Conservation (phyloP, 139 green algal genomes). For the Tetratostichococcus sp. region DNA sequence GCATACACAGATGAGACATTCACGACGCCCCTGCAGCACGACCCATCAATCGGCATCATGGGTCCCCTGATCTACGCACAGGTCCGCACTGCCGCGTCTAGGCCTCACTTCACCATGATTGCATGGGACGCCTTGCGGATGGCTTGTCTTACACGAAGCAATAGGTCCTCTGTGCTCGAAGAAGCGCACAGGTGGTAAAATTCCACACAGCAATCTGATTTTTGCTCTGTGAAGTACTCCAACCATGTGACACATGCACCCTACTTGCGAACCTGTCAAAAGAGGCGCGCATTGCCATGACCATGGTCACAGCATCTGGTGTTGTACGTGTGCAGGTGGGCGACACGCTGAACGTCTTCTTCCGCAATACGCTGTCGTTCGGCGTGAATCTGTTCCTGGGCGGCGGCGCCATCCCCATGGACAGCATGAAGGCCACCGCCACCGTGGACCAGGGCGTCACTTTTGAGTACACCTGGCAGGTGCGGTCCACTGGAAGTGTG, state of each 20-base stretch:
- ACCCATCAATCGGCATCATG: conserved; percentile 16
- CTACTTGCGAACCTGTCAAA: no score
- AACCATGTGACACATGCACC: no score
- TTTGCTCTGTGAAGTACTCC: no score
- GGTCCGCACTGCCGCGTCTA: no score
- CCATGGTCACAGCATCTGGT: no score
- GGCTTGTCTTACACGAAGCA: background rate
- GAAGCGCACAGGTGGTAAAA: no score
- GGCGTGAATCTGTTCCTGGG: conserved; percentile 27
- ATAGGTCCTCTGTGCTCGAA: no score
- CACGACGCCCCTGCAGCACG: conserved; percentile 2
- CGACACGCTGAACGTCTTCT: conserved; percentile 23
- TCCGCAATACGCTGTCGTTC: conserved; percentile 35
- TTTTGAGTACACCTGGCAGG: conserved; percentile 26
- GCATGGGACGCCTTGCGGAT: no score
- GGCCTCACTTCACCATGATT: no score
- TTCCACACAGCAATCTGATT: no score
- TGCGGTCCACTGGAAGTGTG: conserved; percentile 15
- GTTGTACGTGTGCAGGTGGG: conserved; percentile 19
- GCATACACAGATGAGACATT: conserved; percentile 43
- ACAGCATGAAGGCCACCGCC: conserved; percentile 3
- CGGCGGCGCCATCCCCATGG: conserved; percentile 24
- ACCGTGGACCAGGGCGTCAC: conserved; percentile 17
- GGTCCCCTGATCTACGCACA: conserved; percentile 19
- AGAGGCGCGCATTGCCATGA: background rate